These are phyloP conservation scores for Hymenoscyphus occultus DNA, from an alignment of 2,329 filamentous ascomycete genomes.

Conservation along the genomic window DNA sequence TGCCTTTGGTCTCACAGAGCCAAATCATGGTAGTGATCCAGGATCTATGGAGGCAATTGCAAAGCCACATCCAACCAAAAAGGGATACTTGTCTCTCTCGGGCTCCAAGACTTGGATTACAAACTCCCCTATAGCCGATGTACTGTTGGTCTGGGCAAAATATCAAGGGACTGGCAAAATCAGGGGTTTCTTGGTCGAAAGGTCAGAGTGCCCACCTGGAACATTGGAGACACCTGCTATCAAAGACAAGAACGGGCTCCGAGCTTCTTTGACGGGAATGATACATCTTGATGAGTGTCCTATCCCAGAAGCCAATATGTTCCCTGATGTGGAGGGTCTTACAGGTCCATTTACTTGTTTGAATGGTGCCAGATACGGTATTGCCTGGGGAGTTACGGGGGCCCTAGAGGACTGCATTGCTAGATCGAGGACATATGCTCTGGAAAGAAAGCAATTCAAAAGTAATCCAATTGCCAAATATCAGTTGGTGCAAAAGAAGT, in stretches of 20 bases:
- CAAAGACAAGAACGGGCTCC: conserved; percentile 91
- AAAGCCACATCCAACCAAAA: conserved; percentile 79
- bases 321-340: conserved; percentile 83
- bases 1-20: conserved; percentile 87
- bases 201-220: conserved; percentile 78
- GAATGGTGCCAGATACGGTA: conserved; percentile 90
- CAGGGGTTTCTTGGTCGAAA: conserved; percentile 85
- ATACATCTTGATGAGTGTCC: conserved; percentile 92
- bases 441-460: conserved; percentile 95
- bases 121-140: conserved; percentile 84
- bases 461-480: conserved; percentile 92
- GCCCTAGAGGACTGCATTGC: conserved; percentile 88
- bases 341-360: conserved; percentile 88
- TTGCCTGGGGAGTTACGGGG: conserved; percentile 90
- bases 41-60: conserved; percentile 87
- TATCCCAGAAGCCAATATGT: conserved; percentile 88
- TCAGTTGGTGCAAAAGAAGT: conserved; percentile 96
- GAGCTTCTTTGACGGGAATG: conserved; percentile 95
- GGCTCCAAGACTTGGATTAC: conserved; percentile 95
- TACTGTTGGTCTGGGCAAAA: conserved; percentile 90
- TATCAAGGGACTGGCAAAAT: conserved; percentile 90
- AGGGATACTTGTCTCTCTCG: conserved; percentile 74
- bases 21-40: conserved; percentile 89
- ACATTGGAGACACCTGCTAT: conserved; percentile 88
- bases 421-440: conserved; percentile 78